A percentile compares a stretch with the other conserved stretches of the same genome.
phyloP scores from a whole-genome alignment of 208 protist genomes.

The Trypanosoma mega region DNA sequence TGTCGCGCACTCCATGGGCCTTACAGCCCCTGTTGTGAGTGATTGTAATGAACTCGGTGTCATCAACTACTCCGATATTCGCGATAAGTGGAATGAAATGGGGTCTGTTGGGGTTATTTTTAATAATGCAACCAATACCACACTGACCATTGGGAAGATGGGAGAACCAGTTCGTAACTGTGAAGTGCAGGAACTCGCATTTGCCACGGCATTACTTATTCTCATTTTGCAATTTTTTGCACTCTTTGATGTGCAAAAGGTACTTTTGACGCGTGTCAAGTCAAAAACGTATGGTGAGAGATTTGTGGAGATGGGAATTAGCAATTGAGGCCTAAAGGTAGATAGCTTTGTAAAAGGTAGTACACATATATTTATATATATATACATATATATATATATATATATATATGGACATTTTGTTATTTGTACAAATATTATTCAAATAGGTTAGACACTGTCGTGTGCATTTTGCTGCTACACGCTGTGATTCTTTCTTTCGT shows the following conservation, averaged over 20 bases:
- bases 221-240: constrained; percentile 63
- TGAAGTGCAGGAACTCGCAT: constrained; percentile 42
- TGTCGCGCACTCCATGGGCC: constrained; percentile 62
- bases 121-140: constrained; percentile 30
- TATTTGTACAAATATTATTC: too few species aligned
- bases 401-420: not conserved
- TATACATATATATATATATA: constrained; percentile 11
- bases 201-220: constrained; percentile 56
- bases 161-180: constrained; percentile 54
- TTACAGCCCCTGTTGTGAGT: constrained; percentile 49
- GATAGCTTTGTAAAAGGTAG: constrained; percentile 14
- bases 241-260: constrained; percentile 81
- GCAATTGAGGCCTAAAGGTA: too few species aligned
- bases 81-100: constrained; percentile 16
- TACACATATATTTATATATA: constrained; percentile 24
- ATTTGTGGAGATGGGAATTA: constrained; percentile 85
- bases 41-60: constrained; percentile 50
- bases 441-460: too few species aligned
- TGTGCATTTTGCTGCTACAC: too few species aligned
- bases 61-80: constrained; percentile 27
- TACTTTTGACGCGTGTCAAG: constrained; percentile 67
- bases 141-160: constrained; percentile 37
- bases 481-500: too few species aligned
- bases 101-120: constrained; percentile 10
- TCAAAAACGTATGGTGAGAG: constrained; percentile 85